phyloP scores from a whole-genome alignment of 129 eudicot genomes.

The Heracleum sosnowskyi region DNA sequence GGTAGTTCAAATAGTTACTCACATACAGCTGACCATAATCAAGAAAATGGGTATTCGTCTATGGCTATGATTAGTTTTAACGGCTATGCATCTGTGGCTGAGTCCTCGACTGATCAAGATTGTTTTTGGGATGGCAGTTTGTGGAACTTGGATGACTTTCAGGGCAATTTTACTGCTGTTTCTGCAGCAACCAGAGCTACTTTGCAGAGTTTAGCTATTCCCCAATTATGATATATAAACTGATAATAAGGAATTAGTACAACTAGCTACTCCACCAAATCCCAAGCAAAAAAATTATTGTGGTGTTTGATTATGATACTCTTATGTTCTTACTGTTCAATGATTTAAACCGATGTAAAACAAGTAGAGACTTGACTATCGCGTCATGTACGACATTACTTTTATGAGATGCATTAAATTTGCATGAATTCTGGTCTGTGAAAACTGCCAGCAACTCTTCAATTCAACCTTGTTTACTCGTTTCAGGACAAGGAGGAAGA shows the following conservation, averaged over 20 bases:
- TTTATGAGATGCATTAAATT: not conserved
- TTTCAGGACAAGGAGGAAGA: not conserved
- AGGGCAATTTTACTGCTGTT: conserved; percentile 6
- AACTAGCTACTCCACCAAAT: not conserved
- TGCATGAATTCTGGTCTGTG: not conserved
- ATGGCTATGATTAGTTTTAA: not conserved
- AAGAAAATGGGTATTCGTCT: not conserved
- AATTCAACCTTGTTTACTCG: not conserved
- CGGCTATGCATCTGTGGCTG: conserved; percentile 2
- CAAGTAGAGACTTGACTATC: not conserved
- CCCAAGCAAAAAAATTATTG: not conserved
- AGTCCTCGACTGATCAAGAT: conserved; percentile 10
- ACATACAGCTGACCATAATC: not conserved
- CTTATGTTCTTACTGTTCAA: not conserved
- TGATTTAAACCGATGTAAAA: not conserved
- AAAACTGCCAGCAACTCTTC: not conserved
- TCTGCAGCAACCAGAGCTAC: conserved; percentile 14
- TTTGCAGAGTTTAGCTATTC: conserved; percentile 8
- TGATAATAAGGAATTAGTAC: not conserved
- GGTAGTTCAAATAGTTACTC: not conserved
- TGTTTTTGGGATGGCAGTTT: conserved; percentile 2
- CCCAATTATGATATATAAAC: not conserved
- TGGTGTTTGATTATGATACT: too few relatives aligned
- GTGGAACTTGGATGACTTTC: conserved; percentile 16
- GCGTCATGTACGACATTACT: not conserved